Percentiles rank a stretch among this genome's conserved stretches.
Conservation (phyloP, 1,284 basidiomycete species). For the Trichosporon asahii region DNA sequence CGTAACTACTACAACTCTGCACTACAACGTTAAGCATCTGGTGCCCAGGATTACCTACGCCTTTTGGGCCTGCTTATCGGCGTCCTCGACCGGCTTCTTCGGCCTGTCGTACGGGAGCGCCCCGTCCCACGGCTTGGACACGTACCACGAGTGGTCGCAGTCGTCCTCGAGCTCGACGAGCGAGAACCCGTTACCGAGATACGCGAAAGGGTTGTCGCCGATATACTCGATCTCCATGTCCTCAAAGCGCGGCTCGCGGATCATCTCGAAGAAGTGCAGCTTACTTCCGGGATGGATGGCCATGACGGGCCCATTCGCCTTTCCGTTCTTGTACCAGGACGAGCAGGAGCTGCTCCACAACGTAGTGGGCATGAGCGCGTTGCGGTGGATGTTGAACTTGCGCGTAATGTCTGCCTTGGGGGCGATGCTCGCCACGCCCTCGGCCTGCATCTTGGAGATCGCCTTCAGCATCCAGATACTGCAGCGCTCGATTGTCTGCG, state of each 20-base stretch:
- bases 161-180: slow-evolving; percentile 29
- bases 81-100: background rate
- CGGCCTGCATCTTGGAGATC: slow-evolving; percentile 32
- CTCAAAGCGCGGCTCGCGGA: slow-evolving; percentile 38
- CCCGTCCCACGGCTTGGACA: slow-evolving; percentile 13
- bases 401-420: slow-evolving; percentile 31
- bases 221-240: slow-evolving; percentile 38
- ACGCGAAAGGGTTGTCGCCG: slow-evolving; percentile 30
- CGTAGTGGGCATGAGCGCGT: slow-evolving; percentile 32
- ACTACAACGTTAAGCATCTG: background rate
- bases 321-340: slow-evolving; percentile 33
- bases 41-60: background rate
- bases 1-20: background rate
- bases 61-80: background rate
- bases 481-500: slow-evolving; percentile 30
- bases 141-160: slow-evolving; percentile 17
- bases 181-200: slow-evolving; percentile 37
- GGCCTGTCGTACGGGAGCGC: slow-evolving; percentile 11
- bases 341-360: slow-evolving; percentile 33
- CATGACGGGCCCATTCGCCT: slow-evolving; percentile 19
- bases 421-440: slow-evolving; percentile 30
- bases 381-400: slow-evolving; percentile 40
- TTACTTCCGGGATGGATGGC: slow-evolving; percentile 29
- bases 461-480: slow-evolving; percentile 21
- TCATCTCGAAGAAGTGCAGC: slow-evolving; percentile 33